Percentiles rank a stretch among this genome's conserved stretches.
Evolutionary conservation across 1,284 basidiomycete species (phyloP).

Genomic region (Cryptococcus sp.): DNA sequence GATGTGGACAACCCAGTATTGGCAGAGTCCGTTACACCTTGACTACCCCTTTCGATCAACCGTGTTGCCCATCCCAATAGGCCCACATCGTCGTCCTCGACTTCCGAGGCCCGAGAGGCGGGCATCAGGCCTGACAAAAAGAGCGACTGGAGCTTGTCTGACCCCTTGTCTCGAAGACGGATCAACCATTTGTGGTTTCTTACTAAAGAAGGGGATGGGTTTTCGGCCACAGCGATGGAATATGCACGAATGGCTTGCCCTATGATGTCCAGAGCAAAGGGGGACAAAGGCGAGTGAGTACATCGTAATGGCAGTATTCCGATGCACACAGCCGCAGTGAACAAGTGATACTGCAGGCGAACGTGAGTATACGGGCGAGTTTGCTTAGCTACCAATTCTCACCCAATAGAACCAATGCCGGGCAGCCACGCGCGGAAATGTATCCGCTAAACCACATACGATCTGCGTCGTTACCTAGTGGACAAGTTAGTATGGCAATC

Average conservation of each 20-base stretch:
- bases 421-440: background rate
- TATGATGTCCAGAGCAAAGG: conserved; percentile 25
- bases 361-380: too few relatives aligned
- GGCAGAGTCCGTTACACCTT: conserved; percentile 4
- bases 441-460: conserved; percentile 13
- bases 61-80: conserved; percentile 38
- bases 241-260: conserved; percentile 29
- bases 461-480: conserved; percentile 9
- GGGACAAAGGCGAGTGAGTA: conserved; percentile 25
- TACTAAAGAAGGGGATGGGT: conserved; percentile 15
- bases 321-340: conserved; percentile 28
- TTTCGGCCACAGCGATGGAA: conserved; percentile 16
- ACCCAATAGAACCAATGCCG: too few relatives aligned
- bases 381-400: too few relatives aligned
- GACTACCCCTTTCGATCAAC: conserved; percentile 28
- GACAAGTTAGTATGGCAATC: conserved; percentile 2
- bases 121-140: background rate
- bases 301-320: conserved; percentile 12
- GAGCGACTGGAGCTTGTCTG: background rate
- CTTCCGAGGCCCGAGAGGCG: background rate
- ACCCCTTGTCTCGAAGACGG: conserved; percentile 19
- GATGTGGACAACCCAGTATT: conserved; percentile 1
- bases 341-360: conserved; percentile 23
- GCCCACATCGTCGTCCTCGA: conserved; percentile 24
- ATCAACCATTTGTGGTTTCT: conserved; percentile 35